Evolutionary conservation across 2,329 filamentous ascomycete species (phyloP), one percentile per base, ranked within the genome.

Genomic region (Teratosphaeria nubilosa): DNA sequence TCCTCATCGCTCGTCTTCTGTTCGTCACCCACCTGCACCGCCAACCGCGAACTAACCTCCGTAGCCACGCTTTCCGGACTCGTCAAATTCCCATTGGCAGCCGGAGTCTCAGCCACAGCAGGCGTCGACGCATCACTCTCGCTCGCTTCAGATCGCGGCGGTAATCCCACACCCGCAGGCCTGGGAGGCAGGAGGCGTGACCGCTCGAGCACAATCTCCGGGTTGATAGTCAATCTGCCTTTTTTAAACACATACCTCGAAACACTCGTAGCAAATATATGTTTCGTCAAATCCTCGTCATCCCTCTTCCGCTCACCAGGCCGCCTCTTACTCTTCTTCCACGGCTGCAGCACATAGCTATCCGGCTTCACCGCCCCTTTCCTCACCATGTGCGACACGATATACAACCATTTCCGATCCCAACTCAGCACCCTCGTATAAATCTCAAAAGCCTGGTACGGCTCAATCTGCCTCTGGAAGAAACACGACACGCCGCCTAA

Each of bases 201-300:
- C 37, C 86, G 82, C 51, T 82, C 78, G 27, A 97, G 78, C 7
- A 92, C 78, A 53, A 88, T 79, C 64, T 91, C 87, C 0, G 94
- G 91, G 63, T 91, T 84, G 3, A 97, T 83, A 0, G 92, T 97
- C 67, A 94, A 78, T 25, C 92, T 80, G 1, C 77, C 78, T 61
- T 75, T 75, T 67, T 80, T 80, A 59, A 78, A 74, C 2, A 80
- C 78, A 61, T 80, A 80, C 54, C 77, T 74, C 1, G 78, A 74
- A 37, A 80, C 69, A 7, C 73, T 76, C n/a, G 75, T 78, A 9
- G 77, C 77, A 61, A 74, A 79, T n/a, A 80, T 72, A 11, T 75
- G 71, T 48, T 74, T 73, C 59, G 72, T 72, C 25, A 78, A 60
- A 51, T 69, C 68, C 60, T 71, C 54, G 57, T 66, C 30, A 64